These are phyloP conservation scores for Backusella australiensis DNA, from an alignment of 192 early-diverging fungal genomes.

Conservation along the genomic window DNA sequence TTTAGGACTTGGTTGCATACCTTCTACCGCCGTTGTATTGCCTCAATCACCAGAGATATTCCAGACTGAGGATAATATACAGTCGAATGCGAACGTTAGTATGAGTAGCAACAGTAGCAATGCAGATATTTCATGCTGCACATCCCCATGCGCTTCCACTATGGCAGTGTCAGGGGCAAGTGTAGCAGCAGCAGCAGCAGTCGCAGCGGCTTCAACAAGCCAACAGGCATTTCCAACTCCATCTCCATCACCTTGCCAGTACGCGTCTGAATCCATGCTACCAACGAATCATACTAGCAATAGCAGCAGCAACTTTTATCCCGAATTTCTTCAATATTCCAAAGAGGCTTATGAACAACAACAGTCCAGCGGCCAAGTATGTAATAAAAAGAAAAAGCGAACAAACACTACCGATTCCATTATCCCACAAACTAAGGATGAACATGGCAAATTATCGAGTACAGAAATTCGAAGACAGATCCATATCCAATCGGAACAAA, in stretches of 20 bases:
- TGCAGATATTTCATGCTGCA: slow-evolving; percentile 14
- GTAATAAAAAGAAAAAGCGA: neutral
- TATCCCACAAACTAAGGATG: neutral
- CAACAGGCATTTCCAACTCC: slow-evolving; percentile 14
- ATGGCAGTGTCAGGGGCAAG: neutral
- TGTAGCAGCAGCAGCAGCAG: neutral
- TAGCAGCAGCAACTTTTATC: slow-evolving; percentile 12
- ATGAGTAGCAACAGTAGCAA: neutral
- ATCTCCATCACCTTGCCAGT: neutral
- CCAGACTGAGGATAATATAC: neutral
- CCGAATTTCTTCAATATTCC: slow-evolving; percentile 27
- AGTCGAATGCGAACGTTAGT: neutral
- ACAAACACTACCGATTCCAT: slow-evolving; percentile 5
- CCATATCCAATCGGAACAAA: slow-evolving; percentile 37
- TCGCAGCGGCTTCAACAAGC: neutral
- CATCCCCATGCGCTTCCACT: slow-evolving; percentile 3
- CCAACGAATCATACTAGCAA: neutral
- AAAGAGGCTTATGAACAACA: slow-evolving; percentile 24
- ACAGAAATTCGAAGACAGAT: slow-evolving; percentile 26
- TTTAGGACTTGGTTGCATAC: neutral
- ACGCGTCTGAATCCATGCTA: slow-evolving; percentile 2
- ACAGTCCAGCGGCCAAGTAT: neutral
- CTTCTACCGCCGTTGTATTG: neutral
- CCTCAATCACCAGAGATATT: slow-evolving; percentile 9
- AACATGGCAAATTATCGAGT: neutral